Evolutionary conservation across 2,329 filamentous ascomycete genomes (phyloP), one percentile per base, ranked within the genome.

Genomic region (Trichoderma breve): DNA sequence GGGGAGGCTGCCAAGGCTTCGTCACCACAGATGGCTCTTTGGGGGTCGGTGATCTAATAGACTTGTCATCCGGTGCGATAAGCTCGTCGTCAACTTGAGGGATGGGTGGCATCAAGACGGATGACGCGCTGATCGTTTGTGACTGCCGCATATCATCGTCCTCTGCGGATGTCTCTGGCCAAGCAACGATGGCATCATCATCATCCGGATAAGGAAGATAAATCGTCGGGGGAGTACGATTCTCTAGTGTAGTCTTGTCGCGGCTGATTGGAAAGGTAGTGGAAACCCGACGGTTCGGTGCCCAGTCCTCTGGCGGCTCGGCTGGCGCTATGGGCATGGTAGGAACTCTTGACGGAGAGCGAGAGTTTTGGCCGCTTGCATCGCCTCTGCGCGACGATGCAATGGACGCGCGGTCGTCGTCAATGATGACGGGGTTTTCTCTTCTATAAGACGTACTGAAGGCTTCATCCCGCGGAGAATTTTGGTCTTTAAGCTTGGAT

Each of bases 1-100:
- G 77, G 5, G 81, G 78, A 3, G 85, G 84, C 47, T 86, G 83
- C 84, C 86, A 88, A 28, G 80, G 76, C 28, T 80, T 79, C 21
- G 77, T 78, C 21, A 76, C 73, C 6, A 73, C 70, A 14, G 74
- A 73, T 18, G 74, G 26, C 15, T 65, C 28, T 24, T 36, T 30
- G 21, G 71, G 60, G 7, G 72, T 66, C 28, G 60, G 26, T 7
- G 58, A 63, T 36, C 34, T 61, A 7, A 61, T 30, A 18, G 24
- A 30, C 7, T 32, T 71, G 4, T 71, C 63, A 57, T 66, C 64
- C 4, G 63, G 65, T 18, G 55, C 57, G 26, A 58, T 28, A 14
- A 63, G 43, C 12, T 60, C 72, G 47, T 71, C 69, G 12, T 68
- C 62, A 28, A 71, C n/a, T 26, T 39, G 72, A 21, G 72, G 69